A percentile compares a stretch with the other conserved stretches of the same genome.
phyloP scores from a whole-genome alignment of 805 yeast genomes.

The Suhomyces vadensis region DNA sequence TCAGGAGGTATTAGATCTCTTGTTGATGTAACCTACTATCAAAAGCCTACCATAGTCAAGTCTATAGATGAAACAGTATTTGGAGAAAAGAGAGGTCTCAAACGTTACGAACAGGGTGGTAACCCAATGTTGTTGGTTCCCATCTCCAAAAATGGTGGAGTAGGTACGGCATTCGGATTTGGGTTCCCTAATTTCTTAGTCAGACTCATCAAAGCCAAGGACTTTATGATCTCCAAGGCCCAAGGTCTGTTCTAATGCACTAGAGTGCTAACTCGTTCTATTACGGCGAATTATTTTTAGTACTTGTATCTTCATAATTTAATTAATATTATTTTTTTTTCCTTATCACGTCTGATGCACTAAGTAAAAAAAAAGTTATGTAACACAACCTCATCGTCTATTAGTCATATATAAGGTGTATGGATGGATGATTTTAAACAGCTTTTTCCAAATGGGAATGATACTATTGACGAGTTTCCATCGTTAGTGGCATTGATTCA shows the following conservation, averaged over 20 bases:
- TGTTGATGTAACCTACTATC: conserved; percentile 28
- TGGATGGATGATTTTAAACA: conserved; percentile 30
- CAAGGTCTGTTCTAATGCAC: not conserved
- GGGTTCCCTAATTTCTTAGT: conserved; percentile 31
- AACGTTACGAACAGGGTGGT: conserved; percentile 12
- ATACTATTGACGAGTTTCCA: conserved; percentile 15
- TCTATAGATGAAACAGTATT: conserved; percentile 17
- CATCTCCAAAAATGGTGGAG: conserved; percentile 37
- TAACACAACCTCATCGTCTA: not conserved
- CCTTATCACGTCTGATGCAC: not conserved
- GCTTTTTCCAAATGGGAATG: conserved; percentile 12
- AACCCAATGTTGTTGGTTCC: conserved; percentile 28
- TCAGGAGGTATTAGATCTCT: conserved; percentile 22
- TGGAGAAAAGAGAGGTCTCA: conserved; percentile 12
- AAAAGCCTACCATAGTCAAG: conserved; percentile 16
- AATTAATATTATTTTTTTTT: not conserved
- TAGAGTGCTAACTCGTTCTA: too few species aligned
- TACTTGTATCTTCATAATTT: too few species aligned
- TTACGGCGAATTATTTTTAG: too few species aligned
- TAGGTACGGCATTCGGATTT: conserved; percentile 32
- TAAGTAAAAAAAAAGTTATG: too few species aligned
- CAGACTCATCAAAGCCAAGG: conserved; percentile 25
- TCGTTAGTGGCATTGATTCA: conserved; percentile 18
- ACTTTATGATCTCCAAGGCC: conserved; percentile 27
- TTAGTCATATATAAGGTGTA: not conserved